Conservation (phyloP, 1,284 basidiomycete species). For the Sanghuangporus weigelae region DNA sequence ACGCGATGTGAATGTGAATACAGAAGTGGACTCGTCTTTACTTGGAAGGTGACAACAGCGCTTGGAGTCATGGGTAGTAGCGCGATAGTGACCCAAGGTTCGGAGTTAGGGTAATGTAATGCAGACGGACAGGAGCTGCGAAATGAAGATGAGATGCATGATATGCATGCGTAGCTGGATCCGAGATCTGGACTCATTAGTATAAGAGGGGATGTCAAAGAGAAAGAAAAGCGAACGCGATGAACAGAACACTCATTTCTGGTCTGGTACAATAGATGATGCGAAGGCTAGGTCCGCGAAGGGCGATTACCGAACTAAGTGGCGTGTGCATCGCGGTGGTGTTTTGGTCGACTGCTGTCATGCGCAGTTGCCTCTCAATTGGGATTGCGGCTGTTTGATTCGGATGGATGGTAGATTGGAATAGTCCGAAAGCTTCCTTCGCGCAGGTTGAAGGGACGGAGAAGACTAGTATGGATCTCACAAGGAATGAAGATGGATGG, state of each 20-base stretch:
- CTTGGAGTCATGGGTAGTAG: neutral
- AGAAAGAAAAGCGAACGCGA: neutral
- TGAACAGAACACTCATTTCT: neutral
- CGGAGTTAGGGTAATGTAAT: neutral
- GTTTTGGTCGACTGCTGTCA: neutral
- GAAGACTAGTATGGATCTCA: neutral
- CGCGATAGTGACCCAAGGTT: neutral
- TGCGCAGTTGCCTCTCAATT: neutral
- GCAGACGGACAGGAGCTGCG: neutral
- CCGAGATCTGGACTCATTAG: neutral
- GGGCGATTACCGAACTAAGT: neutral
- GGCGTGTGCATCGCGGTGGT: neutral
- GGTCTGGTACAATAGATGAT: neutral
- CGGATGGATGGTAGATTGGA: neutral
- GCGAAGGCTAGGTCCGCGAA: neutral
- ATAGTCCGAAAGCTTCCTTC: neutral
- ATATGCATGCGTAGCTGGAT: neutral
- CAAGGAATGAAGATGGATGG: conserved; percentile 2
- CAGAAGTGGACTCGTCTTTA: neutral
- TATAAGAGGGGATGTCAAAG: neutral
- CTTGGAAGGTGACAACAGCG: neutral
- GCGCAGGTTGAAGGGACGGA: neutral
- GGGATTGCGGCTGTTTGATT: neutral
- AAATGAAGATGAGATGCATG: neutral
- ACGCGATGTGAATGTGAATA: neutral